These are phyloP conservation scores for Fusarium torulosum DNA, from an alignment of 2,329 filamentous ascomycete species.

Conservation along the genomic window DNA sequence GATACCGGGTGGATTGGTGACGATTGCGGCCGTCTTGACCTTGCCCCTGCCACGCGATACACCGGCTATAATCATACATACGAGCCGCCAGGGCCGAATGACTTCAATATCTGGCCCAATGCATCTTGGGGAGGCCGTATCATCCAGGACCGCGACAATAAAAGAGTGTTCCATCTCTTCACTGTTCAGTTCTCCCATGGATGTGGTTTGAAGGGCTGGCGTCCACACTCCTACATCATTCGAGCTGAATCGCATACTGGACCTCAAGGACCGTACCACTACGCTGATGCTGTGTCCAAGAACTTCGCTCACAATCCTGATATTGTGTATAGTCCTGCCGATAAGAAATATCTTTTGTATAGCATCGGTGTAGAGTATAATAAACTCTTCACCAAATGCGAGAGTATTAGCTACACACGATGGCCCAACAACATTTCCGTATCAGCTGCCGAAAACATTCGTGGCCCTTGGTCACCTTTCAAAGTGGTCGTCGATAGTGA, in stretches of 20 bases:
- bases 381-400: slow-evolving; percentile 9
- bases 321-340: slow-evolving; percentile 58
- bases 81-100: slow-evolving; percentile 49
- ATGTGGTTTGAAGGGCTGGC: slow-evolving; percentile 62
- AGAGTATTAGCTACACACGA: slow-evolving; percentile 26
- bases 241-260: slow-evolving; percentile 60
- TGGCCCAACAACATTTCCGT: slow-evolving; percentile 48
- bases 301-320: slow-evolving; percentile 63
- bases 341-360: slow-evolving; percentile 60
- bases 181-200: slow-evolving; percentile 59
- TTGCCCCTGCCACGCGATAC: slow-evolving; percentile 55
- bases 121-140: slow-evolving; percentile 64
- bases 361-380: slow-evolving; percentile 54
- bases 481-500: slow-evolving; percentile 30
- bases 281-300: slow-evolving; percentile 55
- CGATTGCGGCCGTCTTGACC: slow-evolving; percentile 61
- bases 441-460: slow-evolving; percentile 30
- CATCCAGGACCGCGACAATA: slow-evolving; percentile 56
- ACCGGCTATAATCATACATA: slow-evolving; percentile 62
- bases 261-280: slow-evolving; percentile 59
- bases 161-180: slow-evolving; percentile 59
- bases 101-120: slow-evolving; percentile 45
- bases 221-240: slow-evolving; percentile 59
- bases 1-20: slow-evolving; percentile 59
- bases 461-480: slow-evolving; percentile 34